These are phyloP conservation scores for Zygotorulaspora mrakii DNA, from an alignment of 1,139 yeast genomes.

Conservation along the genomic window DNA sequence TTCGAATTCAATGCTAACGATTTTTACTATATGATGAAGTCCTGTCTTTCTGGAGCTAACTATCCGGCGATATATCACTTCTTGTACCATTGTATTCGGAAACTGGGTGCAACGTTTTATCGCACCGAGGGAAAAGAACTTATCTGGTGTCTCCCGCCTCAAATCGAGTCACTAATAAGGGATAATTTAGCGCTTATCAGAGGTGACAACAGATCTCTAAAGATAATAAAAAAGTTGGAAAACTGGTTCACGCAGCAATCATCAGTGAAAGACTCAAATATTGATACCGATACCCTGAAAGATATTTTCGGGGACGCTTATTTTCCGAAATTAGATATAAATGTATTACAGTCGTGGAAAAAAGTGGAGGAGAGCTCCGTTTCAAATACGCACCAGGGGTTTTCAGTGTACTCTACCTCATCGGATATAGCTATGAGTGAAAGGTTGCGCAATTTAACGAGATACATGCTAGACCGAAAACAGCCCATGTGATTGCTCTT, in stretches of 20 bases:
- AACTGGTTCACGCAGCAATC: slow-evolving; percentile 6
- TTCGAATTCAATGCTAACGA: slow-evolving; percentile 18
- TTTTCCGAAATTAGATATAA: slow-evolving; percentile 6
- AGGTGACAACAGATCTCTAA: slow-evolving; percentile 6
- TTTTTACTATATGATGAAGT: slow-evolving; percentile 17
- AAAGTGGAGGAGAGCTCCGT: neutral
- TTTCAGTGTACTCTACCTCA: slow-evolving; percentile 9
- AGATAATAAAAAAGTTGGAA: slow-evolving; percentile 7
- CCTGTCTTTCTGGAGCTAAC: slow-evolving; percentile 13
- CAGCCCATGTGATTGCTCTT: neutral
- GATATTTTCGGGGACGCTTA: slow-evolving; percentile 10
- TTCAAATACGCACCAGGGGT: neutral
- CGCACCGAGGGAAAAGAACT: neutral
- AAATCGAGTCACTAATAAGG: slow-evolving; percentile 8
- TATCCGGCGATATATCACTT: slow-evolving; percentile 15
- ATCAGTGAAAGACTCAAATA: neutral
- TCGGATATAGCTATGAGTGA: slow-evolving; percentile 11
- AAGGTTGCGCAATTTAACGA: slow-evolving; percentile 8
- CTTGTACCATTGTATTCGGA: slow-evolving; percentile 16
- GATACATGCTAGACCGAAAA: slow-evolving; percentile 2
- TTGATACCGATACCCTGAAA: slow-evolving; percentile 5
- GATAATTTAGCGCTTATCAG: neutral
- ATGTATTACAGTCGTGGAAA: slow-evolving; percentile 3
- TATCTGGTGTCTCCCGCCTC: slow-evolving; percentile 13
- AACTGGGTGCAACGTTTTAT: slow-evolving; percentile 13